Evolutionary conservation across 768 basidiomycete genomes (phyloP).

Genomic region (Leccinum obscurum): DNA sequence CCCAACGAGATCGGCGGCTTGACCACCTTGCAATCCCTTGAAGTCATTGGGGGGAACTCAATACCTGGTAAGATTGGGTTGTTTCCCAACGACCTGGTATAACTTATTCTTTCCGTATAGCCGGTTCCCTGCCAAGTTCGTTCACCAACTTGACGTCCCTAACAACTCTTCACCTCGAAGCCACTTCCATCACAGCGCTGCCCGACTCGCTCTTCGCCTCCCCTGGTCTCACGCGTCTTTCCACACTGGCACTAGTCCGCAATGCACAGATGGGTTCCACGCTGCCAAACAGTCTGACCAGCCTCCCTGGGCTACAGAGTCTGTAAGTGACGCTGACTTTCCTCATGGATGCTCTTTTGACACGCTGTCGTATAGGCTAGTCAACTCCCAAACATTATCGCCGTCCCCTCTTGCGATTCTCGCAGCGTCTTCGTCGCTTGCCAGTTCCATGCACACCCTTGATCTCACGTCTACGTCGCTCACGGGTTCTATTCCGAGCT

Average conservation of each 20-base stretch:
- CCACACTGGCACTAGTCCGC: slow-evolving; percentile 39
- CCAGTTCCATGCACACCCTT: slow-evolving; percentile 35
- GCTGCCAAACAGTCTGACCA: slow-evolving; percentile 38
- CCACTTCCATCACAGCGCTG: slow-evolving; percentile 39
- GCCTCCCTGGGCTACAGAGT: slow-evolving; percentile 35
- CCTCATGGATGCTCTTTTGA: slow-evolving; percentile 1
- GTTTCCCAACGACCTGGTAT: not conserved
- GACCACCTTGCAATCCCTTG: slow-evolving; percentile 38
- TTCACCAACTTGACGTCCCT: slow-evolving; percentile 40
- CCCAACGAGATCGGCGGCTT: slow-evolving; percentile 44
- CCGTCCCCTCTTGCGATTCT: slow-evolving; percentile 35
- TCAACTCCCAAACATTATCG: slow-evolving; percentile 38
- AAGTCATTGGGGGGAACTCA: slow-evolving; percentile 41
- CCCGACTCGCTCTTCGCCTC: slow-evolving; percentile 36
- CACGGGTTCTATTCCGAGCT: slow-evolving; percentile 37
- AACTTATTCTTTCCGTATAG: slow-evolving; percentile 22
- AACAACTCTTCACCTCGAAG: slow-evolving; percentile 40
- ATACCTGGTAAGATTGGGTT: slow-evolving; percentile 40
- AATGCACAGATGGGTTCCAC: slow-evolving; percentile 41
- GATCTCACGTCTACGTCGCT: slow-evolving; percentile 43
- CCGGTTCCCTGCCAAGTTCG: slow-evolving; percentile 41
- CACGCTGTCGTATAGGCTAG: slow-evolving; percentile 25
- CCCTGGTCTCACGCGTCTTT: slow-evolving; percentile 33
- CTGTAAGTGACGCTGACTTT: slow-evolving; percentile 33
- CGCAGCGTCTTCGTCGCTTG: slow-evolving; percentile 33